A percentile compares a stretch with the other conserved stretches of the same genome.
Conservation (phyloP, 164 flowering plant genomes). For the Chimonanthus praecox region DNA sequence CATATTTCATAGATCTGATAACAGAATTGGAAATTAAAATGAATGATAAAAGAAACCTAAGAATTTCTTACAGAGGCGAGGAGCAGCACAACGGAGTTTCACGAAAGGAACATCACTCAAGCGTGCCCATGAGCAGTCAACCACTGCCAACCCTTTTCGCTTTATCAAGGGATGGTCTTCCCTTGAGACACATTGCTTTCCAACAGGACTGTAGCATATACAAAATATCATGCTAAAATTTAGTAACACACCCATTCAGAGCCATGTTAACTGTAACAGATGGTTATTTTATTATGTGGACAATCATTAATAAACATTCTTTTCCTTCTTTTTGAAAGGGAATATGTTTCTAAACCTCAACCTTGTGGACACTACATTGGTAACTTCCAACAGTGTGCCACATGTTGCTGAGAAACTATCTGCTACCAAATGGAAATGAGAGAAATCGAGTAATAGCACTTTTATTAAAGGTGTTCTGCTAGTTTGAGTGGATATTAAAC, state of each 20-base stretch:
- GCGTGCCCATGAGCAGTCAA: slow-evolving; percentile 99
- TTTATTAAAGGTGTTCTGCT: not conserved
- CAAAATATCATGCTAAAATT: not conserved
- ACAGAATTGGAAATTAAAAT: not conserved
- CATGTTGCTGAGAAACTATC: too few relatives aligned
- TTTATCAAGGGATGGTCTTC: slow-evolving; percentile 67
- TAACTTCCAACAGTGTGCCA: not conserved
- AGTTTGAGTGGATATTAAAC: not conserved
- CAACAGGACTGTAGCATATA: slow-evolving; percentile 65
- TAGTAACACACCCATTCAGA: not conserved
- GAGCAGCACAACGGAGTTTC: slow-evolving; percentile 86
- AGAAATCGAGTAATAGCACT: not conserved
- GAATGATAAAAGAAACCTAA: not conserved
- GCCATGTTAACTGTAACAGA: not conserved
- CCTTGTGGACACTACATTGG: not conserved
- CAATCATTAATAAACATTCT: too few relatives aligned
- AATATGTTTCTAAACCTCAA: not conserved
- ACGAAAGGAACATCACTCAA: slow-evolving; percentile 89
- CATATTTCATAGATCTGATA: not conserved
- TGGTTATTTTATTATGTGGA: not conserved
- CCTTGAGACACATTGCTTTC: slow-evolving; percentile 79
- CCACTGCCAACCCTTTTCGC: slow-evolving; percentile 89
- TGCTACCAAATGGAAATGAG: not conserved
- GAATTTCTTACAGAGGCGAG: slow-evolving; percentile 75
- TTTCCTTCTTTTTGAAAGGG: not conserved